A percentile compares a stretch with the other conserved stretches of the same genome.
These are phyloP conservation scores for Apiospora saccharicola DNA, from an alignment of 2,329 filamentous ascomycete genomes.

Conservation along the genomic window DNA sequence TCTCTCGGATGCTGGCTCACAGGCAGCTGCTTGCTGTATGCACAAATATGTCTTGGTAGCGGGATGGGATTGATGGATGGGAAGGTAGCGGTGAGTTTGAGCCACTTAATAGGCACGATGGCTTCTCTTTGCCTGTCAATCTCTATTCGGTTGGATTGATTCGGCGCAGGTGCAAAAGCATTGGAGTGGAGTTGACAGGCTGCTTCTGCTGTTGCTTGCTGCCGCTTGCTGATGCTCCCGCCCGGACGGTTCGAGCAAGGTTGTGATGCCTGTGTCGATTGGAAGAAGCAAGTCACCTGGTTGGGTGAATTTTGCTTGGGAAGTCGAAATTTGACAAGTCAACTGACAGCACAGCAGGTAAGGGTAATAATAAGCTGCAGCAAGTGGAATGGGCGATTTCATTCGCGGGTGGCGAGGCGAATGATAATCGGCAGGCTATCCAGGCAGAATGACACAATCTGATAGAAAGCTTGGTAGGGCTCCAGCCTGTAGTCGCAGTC, in stretches of 20 bases:
- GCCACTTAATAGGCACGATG: slow-evolving; percentile 19
- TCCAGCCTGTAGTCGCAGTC: background rate
- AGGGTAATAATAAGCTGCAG: background rate
- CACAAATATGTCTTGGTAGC: slow-evolving; percentile 2
- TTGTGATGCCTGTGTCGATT: background rate
- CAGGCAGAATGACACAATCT: slow-evolving; percentile 12
- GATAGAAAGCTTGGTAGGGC: slow-evolving; percentile 13
- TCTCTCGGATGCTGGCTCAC: background rate
- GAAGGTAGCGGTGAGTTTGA: slow-evolving; percentile 11
- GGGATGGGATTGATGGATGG: background rate
- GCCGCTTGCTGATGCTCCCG: slow-evolving; percentile 15
- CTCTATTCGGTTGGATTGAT: background rate
- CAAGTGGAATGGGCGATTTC: background rate
- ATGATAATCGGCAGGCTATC: background rate
- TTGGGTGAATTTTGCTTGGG: background rate
- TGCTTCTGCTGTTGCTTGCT: slow-evolving; percentile 1
- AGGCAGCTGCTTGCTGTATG: slow-evolving; percentile 7
- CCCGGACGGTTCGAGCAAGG: slow-evolving; percentile 12
- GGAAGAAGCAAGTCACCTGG: background rate
- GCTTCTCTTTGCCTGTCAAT: background rate
- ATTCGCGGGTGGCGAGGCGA: slow-evolving; percentile 14
- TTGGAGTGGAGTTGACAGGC: slow-evolving; percentile 12
- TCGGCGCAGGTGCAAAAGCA: slow-evolving; percentile 4
- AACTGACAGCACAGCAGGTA: slow-evolving; percentile 16
- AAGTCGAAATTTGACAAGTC: slow-evolving; percentile 11